Conservation (phyloP, 2,329 filamentous ascomycete species). For the Purpureocillium lavendulum region DNA sequence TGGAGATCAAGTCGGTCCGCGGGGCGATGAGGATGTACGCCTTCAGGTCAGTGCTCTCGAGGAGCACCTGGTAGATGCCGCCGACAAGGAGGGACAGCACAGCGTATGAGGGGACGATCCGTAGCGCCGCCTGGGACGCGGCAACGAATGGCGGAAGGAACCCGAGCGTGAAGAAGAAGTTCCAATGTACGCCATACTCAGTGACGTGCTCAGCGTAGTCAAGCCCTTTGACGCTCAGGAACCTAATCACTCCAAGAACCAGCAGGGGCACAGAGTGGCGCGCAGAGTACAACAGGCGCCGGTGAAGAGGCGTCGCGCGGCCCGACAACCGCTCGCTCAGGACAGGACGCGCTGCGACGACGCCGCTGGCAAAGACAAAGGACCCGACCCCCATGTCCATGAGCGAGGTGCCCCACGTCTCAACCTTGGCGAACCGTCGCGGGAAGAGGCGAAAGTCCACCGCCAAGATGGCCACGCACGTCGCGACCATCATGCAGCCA, state of each 20-base stretch:
- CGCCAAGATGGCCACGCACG: slow-evolving; percentile 86
- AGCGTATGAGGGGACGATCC: slow-evolving; percentile 67
- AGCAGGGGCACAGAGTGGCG: slow-evolving; percentile 80
- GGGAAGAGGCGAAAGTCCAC: slow-evolving; percentile 94
- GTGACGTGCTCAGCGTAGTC: slow-evolving; percentile 97
- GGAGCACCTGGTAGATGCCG: slow-evolving; percentile 61
- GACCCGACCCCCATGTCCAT: slow-evolving; percentile 98
- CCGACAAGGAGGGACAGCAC: slow-evolving; percentile 62
- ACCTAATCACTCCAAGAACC: slow-evolving; percentile 67
- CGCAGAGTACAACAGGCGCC: slow-evolving; percentile 57
- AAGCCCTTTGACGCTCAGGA: slow-evolving; percentile 84
- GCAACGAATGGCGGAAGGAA: slow-evolving; percentile 85
- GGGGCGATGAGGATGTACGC: slow-evolving; percentile 76
- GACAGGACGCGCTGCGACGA: slow-evolving; percentile 79
- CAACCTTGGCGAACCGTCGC: slow-evolving; percentile 90
- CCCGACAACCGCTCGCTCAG: slow-evolving; percentile 59
- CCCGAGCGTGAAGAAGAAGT: slow-evolving; percentile 96
- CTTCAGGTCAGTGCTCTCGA: slow-evolving; percentile 73
- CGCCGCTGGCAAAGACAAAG: slow-evolving; percentile 89
- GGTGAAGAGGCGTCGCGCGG: slow-evolving; percentile 37
- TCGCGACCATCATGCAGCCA: slow-evolving; percentile 83
- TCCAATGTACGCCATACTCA: slow-evolving; percentile 98
- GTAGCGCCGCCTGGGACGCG: slow-evolving; percentile 65
- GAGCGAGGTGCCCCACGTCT: slow-evolving; percentile 98
- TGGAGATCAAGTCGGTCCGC: slow-evolving; percentile 68